These are phyloP conservation scores for Xylariaceae sp. DNA, from an alignment of 2,329 filamentous ascomycete species.

Conservation along the genomic window DNA sequence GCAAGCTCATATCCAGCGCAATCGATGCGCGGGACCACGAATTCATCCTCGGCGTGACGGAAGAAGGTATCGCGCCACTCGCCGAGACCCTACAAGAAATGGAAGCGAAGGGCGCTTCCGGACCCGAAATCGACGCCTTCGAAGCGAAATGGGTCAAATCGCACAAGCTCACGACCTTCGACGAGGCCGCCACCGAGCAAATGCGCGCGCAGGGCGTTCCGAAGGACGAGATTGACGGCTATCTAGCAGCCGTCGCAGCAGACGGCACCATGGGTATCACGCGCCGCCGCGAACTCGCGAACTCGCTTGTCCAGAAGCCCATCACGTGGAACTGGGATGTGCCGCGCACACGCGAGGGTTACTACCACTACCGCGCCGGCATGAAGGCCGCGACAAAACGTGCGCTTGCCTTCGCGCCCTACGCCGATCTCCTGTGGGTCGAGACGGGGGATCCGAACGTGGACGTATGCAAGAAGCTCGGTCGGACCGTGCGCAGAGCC, in stretches of 20 bases:
- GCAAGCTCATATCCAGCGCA: slow-evolving; percentile 80
- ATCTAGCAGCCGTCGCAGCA: slow-evolving; percentile 55
- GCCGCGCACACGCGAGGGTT: slow-evolving; percentile 87
- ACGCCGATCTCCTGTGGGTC: slow-evolving; percentile 93
- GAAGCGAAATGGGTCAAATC: slow-evolving; percentile 85
- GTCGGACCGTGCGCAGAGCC: slow-evolving; percentile 63
- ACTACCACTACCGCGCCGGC: slow-evolving; percentile 83
- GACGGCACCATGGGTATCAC: slow-evolving; percentile 73
- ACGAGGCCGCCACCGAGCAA: slow-evolving; percentile 79
- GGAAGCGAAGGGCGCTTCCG: slow-evolving; percentile 73
- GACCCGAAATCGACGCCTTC: slow-evolving; percentile 75
- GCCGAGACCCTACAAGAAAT: slow-evolving; percentile 86
- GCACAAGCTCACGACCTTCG: slow-evolving; percentile 81
- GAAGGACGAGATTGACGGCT: slow-evolving; percentile 60
- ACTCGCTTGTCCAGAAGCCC: slow-evolving; percentile 58
- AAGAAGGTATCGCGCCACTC: slow-evolving; percentile 68
- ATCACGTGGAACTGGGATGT: slow-evolving; percentile 87
- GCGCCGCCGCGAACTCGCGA: slow-evolving; percentile 68
- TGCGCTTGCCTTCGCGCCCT: slow-evolving; percentile 84
- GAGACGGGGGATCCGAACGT: slow-evolving; percentile 90
- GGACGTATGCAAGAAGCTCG: slow-evolving; percentile 67
- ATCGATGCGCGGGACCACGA: slow-evolving; percentile 95
- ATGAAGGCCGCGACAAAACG: slow-evolving; percentile 87
- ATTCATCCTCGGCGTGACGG: slow-evolving; percentile 84
- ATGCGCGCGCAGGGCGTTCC: slow-evolving; percentile 61